Evolutionary conservation across 1,139 yeast species (phyloP).

Genomic region (Geotrichum klebahnii): DNA sequence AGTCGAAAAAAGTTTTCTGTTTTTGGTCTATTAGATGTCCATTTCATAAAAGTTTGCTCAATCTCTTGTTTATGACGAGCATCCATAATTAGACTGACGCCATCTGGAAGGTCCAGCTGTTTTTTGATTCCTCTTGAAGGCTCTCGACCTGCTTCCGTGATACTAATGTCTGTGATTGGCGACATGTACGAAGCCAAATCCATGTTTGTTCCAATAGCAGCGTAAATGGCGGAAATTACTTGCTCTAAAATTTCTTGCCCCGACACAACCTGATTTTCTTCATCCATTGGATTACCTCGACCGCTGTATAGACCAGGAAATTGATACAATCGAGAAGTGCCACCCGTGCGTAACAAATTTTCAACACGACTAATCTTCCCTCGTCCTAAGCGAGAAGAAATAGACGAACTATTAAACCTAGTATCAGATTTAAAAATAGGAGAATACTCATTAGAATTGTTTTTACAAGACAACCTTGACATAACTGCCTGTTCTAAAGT

Average conservation of each 20-base stretch:
- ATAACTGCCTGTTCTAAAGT: slow-evolving; percentile 9
- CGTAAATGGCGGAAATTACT: slow-evolving; percentile 5
- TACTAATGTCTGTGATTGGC: slow-evolving; percentile 11
- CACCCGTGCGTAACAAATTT: slow-evolving; percentile 16
- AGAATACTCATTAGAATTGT: slow-evolving; percentile 16
- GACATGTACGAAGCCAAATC: slow-evolving; percentile 10
- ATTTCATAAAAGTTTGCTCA: slow-evolving; percentile 22
- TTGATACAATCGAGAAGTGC: slow-evolving; percentile 13
- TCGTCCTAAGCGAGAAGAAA: background rate
- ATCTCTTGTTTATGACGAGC: slow-evolving; percentile 19
- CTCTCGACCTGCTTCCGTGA: slow-evolving; percentile 17
- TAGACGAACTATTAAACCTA: slow-evolving; percentile 1
- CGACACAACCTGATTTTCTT: background rate
- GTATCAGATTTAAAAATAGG: slow-evolving; percentile 16
- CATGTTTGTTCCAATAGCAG: slow-evolving; percentile 14
- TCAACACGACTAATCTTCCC: slow-evolving; percentile 10
- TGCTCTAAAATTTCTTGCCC: slow-evolving; percentile 16
- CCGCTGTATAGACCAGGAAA: slow-evolving; percentile 6
- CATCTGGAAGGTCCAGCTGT: slow-evolving; percentile 18
- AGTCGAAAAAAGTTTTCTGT: slow-evolving; percentile 30
- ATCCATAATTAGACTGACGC: slow-evolving; percentile 20
- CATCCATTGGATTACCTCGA: background rate
- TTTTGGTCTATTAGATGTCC: slow-evolving; percentile 26
- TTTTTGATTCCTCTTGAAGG: slow-evolving; percentile 18
- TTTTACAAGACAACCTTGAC: slow-evolving; percentile 8